phyloP scores from a whole-genome alignment of 208 protist species.

The Balamuthia mandrillaris region DNA sequence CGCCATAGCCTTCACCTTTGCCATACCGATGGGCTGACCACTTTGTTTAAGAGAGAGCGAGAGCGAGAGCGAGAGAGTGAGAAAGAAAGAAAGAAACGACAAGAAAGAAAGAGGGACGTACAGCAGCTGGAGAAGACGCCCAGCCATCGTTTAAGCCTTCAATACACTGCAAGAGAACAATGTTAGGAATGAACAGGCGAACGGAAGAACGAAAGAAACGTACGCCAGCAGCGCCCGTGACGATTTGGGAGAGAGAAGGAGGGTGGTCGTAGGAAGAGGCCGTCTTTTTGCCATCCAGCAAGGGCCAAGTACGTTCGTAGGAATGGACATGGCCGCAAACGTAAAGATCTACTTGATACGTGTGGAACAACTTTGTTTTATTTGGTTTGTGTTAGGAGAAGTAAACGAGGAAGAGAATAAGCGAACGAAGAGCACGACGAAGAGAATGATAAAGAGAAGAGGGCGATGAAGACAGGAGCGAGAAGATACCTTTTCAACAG shows the following conservation, averaged over 20 bases:
- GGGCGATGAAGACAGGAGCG: neutral
- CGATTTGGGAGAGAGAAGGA: neutral
- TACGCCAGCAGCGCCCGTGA: conserved; percentile 27
- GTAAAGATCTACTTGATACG: conserved; percentile 23
- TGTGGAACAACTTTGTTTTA: neutral
- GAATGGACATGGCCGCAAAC: conserved; percentile 25
- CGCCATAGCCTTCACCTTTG: neutral
- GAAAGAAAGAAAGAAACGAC: too few relatives aligned
- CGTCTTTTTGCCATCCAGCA: neutral
- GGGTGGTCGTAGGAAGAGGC: conserved; percentile 3
- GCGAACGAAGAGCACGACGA: conserved; percentile 15
- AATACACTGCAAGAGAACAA: neutral
- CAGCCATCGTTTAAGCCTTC: neutral
- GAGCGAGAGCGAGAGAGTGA: too few relatives aligned
- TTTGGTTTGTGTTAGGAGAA: neutral
- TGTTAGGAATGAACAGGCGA: neutral
- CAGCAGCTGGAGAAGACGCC: neutral
- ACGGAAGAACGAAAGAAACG: neutral
- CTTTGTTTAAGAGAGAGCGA: too few relatives aligned
- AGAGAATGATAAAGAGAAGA: neutral
- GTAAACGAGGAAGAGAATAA: neutral
- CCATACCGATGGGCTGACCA: neutral
- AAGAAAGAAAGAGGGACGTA: neutral
- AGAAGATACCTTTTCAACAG: neutral
- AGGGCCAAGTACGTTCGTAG: conserved; percentile 20